Conservation (phyloP, 768 basidiomycete genomes). For the Crassisporium funariophilum region DNA sequence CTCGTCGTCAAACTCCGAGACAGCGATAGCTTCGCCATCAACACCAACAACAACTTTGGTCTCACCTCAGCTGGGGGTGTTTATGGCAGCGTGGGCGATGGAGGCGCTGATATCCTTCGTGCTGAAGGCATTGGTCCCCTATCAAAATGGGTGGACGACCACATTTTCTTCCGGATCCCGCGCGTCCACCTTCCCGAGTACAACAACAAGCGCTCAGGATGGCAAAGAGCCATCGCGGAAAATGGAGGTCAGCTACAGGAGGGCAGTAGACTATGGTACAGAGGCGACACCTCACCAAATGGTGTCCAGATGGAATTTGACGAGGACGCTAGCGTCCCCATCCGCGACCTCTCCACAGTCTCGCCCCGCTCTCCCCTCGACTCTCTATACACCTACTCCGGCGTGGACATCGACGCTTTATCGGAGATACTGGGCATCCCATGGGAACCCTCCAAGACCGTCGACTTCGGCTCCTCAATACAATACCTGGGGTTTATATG, state of each 20-base stretch:
- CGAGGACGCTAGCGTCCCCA: slow-evolving; percentile 25
- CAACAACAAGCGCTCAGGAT: slow-evolving; percentile 21
- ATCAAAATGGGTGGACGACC: slow-evolving; percentile 35
- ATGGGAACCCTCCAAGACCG: slow-evolving; percentile 33
- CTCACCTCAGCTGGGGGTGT: slow-evolving; percentile 18
- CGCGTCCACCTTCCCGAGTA: slow-evolving; percentile 22
- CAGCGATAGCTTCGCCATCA: slow-evolving; percentile 22
- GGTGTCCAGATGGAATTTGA: slow-evolving; percentile 30
- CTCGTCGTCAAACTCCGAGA: slow-evolving; percentile 23
- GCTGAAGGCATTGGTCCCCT: slow-evolving; percentile 28
- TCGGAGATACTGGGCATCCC: slow-evolving; percentile 31
- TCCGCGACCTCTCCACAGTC: slow-evolving; percentile 20
- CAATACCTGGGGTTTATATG: slow-evolving; percentile 34
- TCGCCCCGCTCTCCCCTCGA: slow-evolving; percentile 24
- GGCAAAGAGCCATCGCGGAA: slow-evolving; percentile 11
- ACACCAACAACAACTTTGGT: slow-evolving; percentile 29
- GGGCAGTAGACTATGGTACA: slow-evolving; percentile 27
- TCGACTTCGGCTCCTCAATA: slow-evolving; percentile 14
- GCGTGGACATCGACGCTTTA: slow-evolving; percentile 36
- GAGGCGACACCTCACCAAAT: slow-evolving; percentile 18
- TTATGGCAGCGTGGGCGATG: slow-evolving; percentile 27
- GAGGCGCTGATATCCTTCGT: slow-evolving; percentile 21
- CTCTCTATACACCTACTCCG: slow-evolving; percentile 9
- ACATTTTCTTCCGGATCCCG: slow-evolving; percentile 28
- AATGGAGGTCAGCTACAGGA: slow-evolving; percentile 10